Conservation (phyloP, 306 rosid genomes). For the Benincasa hispida region DNA sequence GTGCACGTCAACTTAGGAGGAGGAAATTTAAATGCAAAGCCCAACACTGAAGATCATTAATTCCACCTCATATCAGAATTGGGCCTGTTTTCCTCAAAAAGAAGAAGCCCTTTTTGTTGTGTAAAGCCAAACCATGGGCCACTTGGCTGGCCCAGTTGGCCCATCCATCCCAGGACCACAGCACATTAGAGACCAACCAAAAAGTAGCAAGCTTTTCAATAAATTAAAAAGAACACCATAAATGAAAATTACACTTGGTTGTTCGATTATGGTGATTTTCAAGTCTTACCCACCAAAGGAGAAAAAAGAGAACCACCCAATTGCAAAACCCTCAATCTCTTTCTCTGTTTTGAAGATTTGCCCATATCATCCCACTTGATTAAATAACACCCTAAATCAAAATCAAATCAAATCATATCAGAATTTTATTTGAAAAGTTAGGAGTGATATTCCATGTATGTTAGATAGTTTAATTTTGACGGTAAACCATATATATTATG, state of each 20-base stretch:
- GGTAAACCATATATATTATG: neutral
- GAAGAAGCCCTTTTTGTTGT: neutral
- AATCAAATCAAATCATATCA: neutral
- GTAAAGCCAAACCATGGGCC: neutral
- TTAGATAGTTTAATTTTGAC: neutral
- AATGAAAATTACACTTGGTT: no score
- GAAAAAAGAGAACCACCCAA: neutral
- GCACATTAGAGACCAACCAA: no score
- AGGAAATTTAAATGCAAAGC: no score
- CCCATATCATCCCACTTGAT: neutral
- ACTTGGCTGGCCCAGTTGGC: neutral
- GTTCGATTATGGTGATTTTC: neutral
- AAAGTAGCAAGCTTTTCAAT: no score
- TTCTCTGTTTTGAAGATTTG: neutral
- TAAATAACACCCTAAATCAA: neutral
- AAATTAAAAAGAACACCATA: no score
- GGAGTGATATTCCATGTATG: neutral
- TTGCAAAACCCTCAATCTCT: neutral
- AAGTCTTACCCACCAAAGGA: neutral
- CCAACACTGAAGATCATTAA: no score
- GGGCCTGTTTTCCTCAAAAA: neutral
- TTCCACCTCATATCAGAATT: neutral
- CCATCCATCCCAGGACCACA: neutral
- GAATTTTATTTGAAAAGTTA: neutral
- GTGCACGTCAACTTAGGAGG: no score